Conservation (phyloP, 2,329 filamentous ascomycete genomes). For the Kalaharituber pfeilii region DNA sequence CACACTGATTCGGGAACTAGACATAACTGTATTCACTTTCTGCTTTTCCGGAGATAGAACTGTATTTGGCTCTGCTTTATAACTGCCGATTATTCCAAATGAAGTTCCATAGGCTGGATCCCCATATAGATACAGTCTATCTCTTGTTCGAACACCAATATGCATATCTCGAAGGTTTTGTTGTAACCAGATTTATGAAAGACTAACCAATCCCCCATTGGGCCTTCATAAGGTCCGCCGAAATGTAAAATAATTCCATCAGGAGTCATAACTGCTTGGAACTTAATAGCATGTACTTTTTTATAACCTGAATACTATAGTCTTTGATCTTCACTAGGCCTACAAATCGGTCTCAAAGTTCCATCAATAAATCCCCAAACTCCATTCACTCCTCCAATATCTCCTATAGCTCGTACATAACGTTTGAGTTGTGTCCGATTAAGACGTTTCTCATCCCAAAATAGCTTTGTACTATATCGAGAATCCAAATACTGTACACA, state of each 20-base stretch:
- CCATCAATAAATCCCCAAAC: conserved; percentile 3
- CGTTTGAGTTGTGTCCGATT: background rate
- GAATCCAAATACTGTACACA: background rate
- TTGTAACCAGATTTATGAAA: background rate
- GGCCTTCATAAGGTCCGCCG: background rate
- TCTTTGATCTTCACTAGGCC: background rate
- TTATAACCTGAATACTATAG: background rate
- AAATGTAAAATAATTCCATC: conserved; percentile 3
- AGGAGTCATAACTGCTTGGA: background rate
- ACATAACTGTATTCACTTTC: background rate
- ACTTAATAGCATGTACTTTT: background rate
- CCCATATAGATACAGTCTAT: background rate
- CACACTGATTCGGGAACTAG: background rate
- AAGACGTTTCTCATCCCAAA: background rate
- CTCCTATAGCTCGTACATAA: too few relatives aligned
- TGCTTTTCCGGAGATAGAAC: background rate
- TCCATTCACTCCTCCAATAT: too few relatives aligned
- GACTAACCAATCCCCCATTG: background rate
- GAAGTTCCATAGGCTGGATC: conserved; percentile 1
- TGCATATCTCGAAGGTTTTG: background rate
- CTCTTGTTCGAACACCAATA: background rate
- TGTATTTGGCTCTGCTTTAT: background rate
- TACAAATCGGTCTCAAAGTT: background rate
- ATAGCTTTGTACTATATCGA: background rate
- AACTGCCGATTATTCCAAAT: background rate